Evolutionary conservation across 164 flowering plant genomes (phyloP).

Genomic region (Buxus sempervirens): DNA sequence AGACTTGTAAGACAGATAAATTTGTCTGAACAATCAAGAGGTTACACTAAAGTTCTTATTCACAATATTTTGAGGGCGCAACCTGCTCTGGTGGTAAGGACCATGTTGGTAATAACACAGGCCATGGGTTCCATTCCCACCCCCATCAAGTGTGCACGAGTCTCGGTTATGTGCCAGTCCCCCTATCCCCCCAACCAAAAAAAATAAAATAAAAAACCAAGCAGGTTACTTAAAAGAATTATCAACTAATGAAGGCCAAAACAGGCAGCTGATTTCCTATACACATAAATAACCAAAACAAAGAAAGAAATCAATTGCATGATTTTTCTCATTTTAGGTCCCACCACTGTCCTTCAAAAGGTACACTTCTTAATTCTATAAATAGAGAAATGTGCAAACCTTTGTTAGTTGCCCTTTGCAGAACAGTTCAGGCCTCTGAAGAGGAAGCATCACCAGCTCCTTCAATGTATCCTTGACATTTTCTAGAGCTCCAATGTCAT

Average conservation of each 20-base stretch:
- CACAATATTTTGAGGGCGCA: background rate
- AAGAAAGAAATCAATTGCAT: background rate
- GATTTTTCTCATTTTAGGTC: background rate
- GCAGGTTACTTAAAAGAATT: background rate
- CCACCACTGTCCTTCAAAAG: background rate
- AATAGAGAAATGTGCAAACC: slow-evolving; percentile 32
- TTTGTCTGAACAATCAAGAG: background rate
- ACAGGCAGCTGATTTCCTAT: background rate
- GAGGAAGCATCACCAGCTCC: slow-evolving; percentile 91
- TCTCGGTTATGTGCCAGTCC: too few species aligned
- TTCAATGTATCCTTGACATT: slow-evolving; percentile 87
- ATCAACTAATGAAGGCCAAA: background rate
- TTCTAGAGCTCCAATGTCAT: slow-evolving; percentile 87
- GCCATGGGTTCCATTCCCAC: too few species aligned
- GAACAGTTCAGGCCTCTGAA: slow-evolving; percentile 88
- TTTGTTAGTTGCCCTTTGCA: slow-evolving; percentile 89
- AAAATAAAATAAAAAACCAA: too few species aligned
- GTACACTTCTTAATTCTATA: background rate
- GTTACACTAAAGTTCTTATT: background rate
- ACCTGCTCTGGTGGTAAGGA: too few species aligned
- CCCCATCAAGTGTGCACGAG: too few species aligned
- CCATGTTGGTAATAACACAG: too few species aligned
- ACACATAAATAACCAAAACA: background rate
- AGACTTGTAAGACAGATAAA: background rate
- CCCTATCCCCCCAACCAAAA: too few species aligned